These are phyloP conservation scores for Amanita jacksonii DNA, from an alignment of 768 basidiomycete species.

Conservation along the genomic window DNA sequence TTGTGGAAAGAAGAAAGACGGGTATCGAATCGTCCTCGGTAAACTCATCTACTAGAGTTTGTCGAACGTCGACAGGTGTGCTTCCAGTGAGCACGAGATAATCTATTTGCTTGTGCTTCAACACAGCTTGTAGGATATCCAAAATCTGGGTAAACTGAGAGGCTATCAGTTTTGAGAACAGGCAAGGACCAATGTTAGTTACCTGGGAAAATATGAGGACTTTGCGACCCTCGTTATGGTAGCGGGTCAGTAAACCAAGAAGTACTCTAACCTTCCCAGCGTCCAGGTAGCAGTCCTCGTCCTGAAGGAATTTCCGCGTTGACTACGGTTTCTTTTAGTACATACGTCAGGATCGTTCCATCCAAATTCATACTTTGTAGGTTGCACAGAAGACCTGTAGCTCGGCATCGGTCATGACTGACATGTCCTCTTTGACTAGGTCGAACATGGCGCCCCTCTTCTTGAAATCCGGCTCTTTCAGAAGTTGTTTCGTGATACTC, in stretches of 20 bases:
- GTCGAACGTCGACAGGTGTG: slow-evolving; percentile 89
- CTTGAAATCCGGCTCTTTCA: slow-evolving; percentile 90
- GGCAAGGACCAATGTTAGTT: slow-evolving; percentile 12
- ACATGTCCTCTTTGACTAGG: slow-evolving; percentile 94
- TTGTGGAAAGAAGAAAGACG: slow-evolving; percentile 86
- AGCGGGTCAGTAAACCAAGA: slow-evolving; percentile 58
- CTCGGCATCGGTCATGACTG: slow-evolving; percentile 97
- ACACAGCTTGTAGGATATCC: slow-evolving; percentile 80
- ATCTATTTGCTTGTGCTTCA: slow-evolving; percentile 61
- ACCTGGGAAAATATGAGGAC: slow-evolving; percentile 95
- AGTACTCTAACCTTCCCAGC: slow-evolving; percentile 83
- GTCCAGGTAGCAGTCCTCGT: slow-evolving; percentile 67
- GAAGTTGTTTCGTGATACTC: slow-evolving; percentile 67
- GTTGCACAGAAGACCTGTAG: slow-evolving; percentile 77
- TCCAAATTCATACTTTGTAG: slow-evolving; percentile 57
- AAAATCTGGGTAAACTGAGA: slow-evolving; percentile 89
- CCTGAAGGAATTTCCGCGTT: slow-evolving; percentile 64
- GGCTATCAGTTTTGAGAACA: background rate
- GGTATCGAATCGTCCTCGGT: slow-evolving; percentile 80
- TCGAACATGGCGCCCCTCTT: slow-evolving; percentile 72
- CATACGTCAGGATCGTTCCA: background rate
- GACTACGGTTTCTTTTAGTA: slow-evolving; percentile 33
- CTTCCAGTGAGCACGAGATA: slow-evolving; percentile 86
- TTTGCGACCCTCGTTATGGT: slow-evolving; percentile 61
- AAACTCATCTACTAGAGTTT: slow-evolving; percentile 92